Evolutionary conservation across 208 protist species (phyloP).

Genomic region (Leishmania aethiopica): DNA sequence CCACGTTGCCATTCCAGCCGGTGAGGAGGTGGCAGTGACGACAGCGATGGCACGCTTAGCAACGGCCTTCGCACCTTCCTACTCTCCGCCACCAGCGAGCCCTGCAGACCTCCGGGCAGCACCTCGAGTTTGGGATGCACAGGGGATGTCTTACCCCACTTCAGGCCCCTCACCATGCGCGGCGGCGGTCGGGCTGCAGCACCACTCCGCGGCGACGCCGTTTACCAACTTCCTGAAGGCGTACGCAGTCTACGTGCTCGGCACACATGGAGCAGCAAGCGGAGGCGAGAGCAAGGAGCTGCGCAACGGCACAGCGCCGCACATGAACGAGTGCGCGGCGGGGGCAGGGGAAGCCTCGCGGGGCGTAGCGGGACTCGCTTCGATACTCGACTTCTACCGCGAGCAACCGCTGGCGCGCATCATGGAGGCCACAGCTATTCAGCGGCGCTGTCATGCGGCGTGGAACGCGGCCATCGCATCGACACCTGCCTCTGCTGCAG

Average conservation of each 20-base stretch:
- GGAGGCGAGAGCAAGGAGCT: not conserved
- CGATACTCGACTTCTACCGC: slow-evolving; percentile 38
- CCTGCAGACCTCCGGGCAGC: slow-evolving; percentile 6
- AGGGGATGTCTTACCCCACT: not conserved
- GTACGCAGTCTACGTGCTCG: slow-evolving; percentile 26
- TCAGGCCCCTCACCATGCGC: not conserved
- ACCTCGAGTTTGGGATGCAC: not conserved
- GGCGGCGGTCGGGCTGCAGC: not conserved
- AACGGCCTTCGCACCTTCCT: not conserved
- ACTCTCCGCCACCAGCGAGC: slow-evolving; percentile 13
- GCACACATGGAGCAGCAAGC: not conserved
- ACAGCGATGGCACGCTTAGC: not conserved
- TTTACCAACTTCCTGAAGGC: slow-evolving; percentile 53
- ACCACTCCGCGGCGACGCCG: slow-evolving; percentile 4
- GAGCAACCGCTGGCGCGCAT: slow-evolving; percentile 32
- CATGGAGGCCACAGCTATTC: slow-evolving; percentile 18
- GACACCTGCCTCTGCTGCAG: not conserved
- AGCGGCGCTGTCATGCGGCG: slow-evolving; percentile 26
- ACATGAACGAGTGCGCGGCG: too few relatives aligned
- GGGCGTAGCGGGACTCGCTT: not conserved
- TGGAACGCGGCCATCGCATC: slow-evolving; percentile 2
- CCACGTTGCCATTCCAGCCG: not conserved
- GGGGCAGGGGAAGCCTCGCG: not conserved
- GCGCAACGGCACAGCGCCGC: not conserved
- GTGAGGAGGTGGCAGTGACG: not conserved